Evolutionary conservation across 257 asterid genomes (phyloP).

Genomic region (Nicotiana obtusifolia): DNA sequence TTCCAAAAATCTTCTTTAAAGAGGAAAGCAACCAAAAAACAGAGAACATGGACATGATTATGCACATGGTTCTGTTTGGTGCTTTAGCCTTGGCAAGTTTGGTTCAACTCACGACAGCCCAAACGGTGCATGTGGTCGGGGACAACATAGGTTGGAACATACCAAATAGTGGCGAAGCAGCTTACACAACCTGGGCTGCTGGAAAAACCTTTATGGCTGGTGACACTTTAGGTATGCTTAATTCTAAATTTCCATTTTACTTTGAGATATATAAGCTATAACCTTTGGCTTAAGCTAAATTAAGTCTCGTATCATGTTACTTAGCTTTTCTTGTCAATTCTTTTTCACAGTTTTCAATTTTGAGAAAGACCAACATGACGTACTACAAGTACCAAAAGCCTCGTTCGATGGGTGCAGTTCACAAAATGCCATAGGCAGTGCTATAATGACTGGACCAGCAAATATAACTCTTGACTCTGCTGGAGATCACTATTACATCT

Average conservation of each 20-base stretch:
- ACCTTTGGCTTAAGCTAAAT: neutral
- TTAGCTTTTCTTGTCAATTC: neutral
- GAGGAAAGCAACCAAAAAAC: neutral
- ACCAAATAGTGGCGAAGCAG: conserved; percentile 16
- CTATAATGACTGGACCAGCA: conserved; percentile 29
- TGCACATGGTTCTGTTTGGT: conserved; percentile 5
- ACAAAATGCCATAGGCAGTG: conserved; percentile 21
- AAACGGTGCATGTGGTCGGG: conserved; percentile 29
- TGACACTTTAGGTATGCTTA: conserved; percentile 27
- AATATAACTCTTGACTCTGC: conserved; percentile 33
- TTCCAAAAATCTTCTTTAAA: neutral
- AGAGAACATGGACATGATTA: neutral
- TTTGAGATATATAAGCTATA: neutral
- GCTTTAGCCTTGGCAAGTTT: conserved; percentile 12
- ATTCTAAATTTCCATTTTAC: neutral
- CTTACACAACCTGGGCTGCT: conserved; percentile 30
- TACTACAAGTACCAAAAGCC: conserved; percentile 28
- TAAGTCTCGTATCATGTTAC: neutral
- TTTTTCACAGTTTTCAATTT: conserved; percentile 37
- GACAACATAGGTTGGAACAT: conserved; percentile 31
- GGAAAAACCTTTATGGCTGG: conserved; percentile 30
- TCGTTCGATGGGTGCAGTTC: conserved; percentile 38
- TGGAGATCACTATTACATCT: conserved; percentile 43
- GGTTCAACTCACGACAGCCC: conserved; percentile 21
- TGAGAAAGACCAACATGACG: conserved; percentile 23